phyloP scores from a whole-genome alignment of 2,329 filamentous ascomycete species.

The Teratosphaeria zuluensis region DNA sequence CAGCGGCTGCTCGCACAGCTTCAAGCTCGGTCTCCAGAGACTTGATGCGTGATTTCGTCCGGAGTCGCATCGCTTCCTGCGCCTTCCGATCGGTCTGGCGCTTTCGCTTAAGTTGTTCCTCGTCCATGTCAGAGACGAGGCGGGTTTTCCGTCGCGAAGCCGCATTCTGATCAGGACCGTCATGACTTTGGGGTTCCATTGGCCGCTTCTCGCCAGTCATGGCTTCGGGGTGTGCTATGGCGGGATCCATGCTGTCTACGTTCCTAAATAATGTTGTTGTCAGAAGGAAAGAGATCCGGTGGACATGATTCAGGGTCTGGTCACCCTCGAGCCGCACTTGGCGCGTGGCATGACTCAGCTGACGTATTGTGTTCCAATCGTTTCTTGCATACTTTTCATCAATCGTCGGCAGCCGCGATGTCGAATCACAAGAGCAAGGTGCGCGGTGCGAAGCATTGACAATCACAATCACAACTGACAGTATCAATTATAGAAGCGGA shows the following conservation, averaged over 20 bases:
- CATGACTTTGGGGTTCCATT: background rate
- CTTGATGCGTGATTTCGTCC: background rate
- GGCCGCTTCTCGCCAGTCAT: background rate
- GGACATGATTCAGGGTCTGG: background rate
- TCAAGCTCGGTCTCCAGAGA: background rate
- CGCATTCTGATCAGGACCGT: background rate
- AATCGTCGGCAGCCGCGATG: background rate
- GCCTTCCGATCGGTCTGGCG: background rate
- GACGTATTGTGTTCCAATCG: background rate
- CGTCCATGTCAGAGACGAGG: background rate
- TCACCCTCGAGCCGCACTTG: background rate
- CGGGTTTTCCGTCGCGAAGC: background rate
- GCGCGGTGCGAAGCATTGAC: background rate
- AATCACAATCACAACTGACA: background rate
- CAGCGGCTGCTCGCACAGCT: background rate
- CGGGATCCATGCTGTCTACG: background rate
- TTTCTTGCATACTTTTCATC: too few relatives aligned
- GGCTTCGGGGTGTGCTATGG: background rate
- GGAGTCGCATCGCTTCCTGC: background rate
- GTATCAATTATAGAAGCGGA: slow-evolving; percentile 2
- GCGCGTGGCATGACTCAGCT: background rate
- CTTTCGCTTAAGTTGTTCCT: background rate
- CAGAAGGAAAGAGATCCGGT: background rate
- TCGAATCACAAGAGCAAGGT: background rate
- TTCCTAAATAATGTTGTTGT: background rate